Evolutionary conservation across 176 grass and related monocot species (phyloP).

Genomic region (Alloteropsis semialata): DNA sequence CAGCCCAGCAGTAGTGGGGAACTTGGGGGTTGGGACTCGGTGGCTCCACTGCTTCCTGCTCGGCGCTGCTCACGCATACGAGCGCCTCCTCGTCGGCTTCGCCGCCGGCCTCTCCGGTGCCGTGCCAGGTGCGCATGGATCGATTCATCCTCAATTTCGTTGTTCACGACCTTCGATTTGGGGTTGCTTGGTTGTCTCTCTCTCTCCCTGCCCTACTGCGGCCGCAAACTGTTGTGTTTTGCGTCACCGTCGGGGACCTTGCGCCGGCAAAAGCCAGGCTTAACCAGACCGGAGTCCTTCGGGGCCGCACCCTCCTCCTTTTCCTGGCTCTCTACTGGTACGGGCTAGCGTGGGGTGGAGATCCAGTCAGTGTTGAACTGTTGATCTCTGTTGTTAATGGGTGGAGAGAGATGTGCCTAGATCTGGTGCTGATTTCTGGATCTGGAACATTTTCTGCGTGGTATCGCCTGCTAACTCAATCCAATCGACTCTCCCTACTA

Average conservation of each 20-base stretch:
- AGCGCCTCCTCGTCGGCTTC: slow-evolving; percentile 1
- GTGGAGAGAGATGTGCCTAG: background rate
- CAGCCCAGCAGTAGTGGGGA: no score
- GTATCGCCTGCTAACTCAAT: background rate
- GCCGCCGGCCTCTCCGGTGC: background rate
- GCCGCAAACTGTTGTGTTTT: background rate
- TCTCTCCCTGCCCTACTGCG: background rate
- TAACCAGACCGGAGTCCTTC: background rate
- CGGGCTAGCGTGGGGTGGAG: background rate
- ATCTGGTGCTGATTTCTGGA: background rate
- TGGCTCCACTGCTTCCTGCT: no score
- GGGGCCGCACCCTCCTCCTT: background rate
- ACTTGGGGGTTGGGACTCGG: no score
- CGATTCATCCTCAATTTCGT: background rate
- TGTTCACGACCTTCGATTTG: background rate
- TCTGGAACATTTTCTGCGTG: background rate
- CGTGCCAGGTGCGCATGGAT: slow-evolving; percentile 15
- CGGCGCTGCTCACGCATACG: background rate
- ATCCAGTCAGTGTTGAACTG: background rate
- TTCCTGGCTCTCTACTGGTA: background rate
- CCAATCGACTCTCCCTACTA: background rate
- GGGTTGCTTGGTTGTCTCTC: background rate
- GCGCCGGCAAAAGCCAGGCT: background rate
- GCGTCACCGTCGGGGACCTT: background rate
- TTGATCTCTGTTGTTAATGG: background rate